Base-by-base conservation (phyloP, 116 monocot species). In the Papilionanthe hybrid region DNA sequence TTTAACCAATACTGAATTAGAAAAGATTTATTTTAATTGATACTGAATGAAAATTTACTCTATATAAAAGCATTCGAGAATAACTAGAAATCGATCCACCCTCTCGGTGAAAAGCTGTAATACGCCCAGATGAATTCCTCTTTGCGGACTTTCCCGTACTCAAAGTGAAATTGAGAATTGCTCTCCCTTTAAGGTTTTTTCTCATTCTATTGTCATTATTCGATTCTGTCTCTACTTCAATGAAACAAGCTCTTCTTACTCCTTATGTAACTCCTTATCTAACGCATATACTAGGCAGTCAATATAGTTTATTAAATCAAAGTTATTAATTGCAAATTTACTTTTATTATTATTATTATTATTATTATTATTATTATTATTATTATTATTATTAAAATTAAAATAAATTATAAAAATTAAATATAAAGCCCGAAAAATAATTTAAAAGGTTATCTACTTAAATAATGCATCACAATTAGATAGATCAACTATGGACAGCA, bases 111-210 rank as follows among this genome's bases (percentile, higher is more conserved):
- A 72, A 27, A 72, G 32, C 23, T 0, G 5, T 72, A 72, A 72
- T 72, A 72, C 29, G 72, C 72, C 72, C 72, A 41, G 1, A 72
- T 28, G 72, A 72, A 72, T 72, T 72, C 72, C 72, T 72, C 29
- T 29, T 8, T 41, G 72, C 29, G 6, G 72, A 72, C 72, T 72
- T 72, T 29, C 72, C 72, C 72, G 72, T 5, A 72, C 72, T 72
- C 72, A 72, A 72, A 72, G 72, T 72, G 72, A 72, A 72, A 32
- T 72, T 60, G 60, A 60, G 12, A 60, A 60, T 10, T 60, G 60
- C 60, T n/a, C 60, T 60, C 60, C n/a, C 60, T n/a, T 60, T 60
- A 5, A 19, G 12, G 12, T 19, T n/a, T 60, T 60, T 60, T 60
- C 60, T n/a, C n/a, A 19, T 19, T 60, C n/a, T n/a, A 19, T 15